These are phyloP conservation scores for Dendrobium nobile DNA, from an alignment of 106 monocot genomes.

Conservation along the genomic window DNA sequence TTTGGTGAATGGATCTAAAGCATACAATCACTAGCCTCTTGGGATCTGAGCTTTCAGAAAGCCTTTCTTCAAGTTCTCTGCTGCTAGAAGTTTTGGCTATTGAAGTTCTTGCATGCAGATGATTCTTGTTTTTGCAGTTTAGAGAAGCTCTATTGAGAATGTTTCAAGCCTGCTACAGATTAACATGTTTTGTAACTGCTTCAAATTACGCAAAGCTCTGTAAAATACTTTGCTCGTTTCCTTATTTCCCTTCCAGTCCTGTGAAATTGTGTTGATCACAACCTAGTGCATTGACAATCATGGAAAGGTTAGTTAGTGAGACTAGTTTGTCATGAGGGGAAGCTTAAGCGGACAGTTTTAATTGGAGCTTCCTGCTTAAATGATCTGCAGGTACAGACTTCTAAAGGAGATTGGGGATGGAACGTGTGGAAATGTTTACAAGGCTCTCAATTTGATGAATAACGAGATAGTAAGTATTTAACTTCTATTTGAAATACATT, in stretches of 20 bases:
- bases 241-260: slow-evolving; percentile 19
- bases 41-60: neutral
- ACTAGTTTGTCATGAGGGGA: neutral
- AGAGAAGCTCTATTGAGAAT: slow-evolving; percentile 23
- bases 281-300: slow-evolving; percentile 20
- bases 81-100: neutral
- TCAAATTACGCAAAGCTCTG: slow-evolving; percentile 13
- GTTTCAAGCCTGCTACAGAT: slow-evolving; percentile 29
- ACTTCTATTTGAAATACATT: neutral
- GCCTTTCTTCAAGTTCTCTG: neutral
- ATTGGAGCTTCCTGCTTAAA: slow-evolving; percentile 4
- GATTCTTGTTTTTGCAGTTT: slow-evolving; percentile 20
- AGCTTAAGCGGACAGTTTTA: neutral
- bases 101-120: slow-evolving; percentile 18
- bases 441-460: slow-evolving; percentile 50
- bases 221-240: slow-evolving; percentile 16
- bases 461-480: slow-evolving; percentile 57
- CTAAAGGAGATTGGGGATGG: slow-evolving; percentile 88
- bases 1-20: slow-evolving; percentile 23
- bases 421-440: slow-evolving; percentile 78
- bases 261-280: slow-evolving; percentile 22
- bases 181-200: slow-evolving; percentile 5
- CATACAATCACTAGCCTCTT: neutral
- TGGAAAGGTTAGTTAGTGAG: slow-evolving; percentile 62
- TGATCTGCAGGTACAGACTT: slow-evolving; percentile 50